Conservation (phyloP, 2,329 filamentous ascomycete genomes). For the Catunica adiposa region DNA sequence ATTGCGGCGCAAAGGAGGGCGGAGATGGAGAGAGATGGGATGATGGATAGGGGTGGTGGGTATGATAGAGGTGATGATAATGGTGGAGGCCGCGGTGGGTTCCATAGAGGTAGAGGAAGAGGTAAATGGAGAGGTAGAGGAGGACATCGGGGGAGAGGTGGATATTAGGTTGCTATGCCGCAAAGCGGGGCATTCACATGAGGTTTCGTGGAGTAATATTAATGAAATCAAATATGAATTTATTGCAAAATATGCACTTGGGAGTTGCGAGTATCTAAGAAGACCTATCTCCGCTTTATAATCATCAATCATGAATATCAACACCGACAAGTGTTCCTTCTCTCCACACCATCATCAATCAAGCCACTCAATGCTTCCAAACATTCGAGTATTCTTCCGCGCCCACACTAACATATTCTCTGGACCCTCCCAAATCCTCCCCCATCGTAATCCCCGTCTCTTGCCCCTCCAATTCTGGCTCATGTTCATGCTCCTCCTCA, state of each 20-base stretch:
- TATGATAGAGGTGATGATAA: conserved; percentile 23
- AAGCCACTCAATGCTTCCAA: conserved; percentile 19
- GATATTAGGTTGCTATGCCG: too few relatives aligned
- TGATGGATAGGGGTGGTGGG: conserved; percentile 17
- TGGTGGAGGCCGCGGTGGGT: conserved; percentile 18
- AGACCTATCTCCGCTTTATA: not conserved
- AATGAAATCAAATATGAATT: not conserved
- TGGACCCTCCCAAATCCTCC: conserved; percentile 18
- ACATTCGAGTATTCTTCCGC: conserved; percentile 20
- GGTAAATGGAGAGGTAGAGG: conserved; percentile 23
- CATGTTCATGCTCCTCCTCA: conserved; percentile 1
- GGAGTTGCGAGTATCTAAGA: not conserved
- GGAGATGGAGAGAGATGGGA: conserved; percentile 17
- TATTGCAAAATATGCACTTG: not conserved
- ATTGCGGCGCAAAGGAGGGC: conserved; percentile 19
- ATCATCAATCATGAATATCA: not conserved
- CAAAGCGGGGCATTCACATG: too few relatives aligned
- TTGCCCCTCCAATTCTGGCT: conserved; percentile 16
- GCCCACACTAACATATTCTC: conserved; percentile 34
- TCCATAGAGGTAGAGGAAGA: conserved; percentile 23
- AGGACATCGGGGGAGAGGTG: conserved; percentile 20
- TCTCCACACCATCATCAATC: not conserved
- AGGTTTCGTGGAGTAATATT: not conserved
- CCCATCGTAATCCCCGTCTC: not conserved
- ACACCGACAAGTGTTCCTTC: not conserved